Conservation (phyloP, 805 yeast species). For the Spathaspora passalidarum region DNA sequence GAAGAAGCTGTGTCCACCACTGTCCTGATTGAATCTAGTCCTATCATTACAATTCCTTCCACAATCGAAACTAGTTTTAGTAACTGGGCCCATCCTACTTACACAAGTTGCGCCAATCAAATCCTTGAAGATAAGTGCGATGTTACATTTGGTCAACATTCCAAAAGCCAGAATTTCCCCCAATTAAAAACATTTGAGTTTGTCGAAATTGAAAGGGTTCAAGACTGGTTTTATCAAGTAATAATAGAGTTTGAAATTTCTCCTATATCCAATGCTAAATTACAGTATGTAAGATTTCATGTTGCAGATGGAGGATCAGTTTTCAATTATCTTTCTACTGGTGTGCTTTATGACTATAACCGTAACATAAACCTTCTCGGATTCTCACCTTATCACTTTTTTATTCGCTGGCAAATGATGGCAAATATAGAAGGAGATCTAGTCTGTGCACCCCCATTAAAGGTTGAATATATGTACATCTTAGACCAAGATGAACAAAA, state of each 20-base stretch:
- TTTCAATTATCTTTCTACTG: neutral
- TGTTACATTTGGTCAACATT: neutral
- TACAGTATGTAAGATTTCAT: neutral
- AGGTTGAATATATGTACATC: neutral
- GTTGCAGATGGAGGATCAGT: neutral
- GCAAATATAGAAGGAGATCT: neutral
- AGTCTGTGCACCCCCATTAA: neutral
- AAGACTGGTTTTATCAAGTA: neutral
- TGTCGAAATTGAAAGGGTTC: neutral
- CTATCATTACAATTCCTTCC: neutral
- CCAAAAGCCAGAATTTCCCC: neutral
- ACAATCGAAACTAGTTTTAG: neutral
- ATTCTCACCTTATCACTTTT: neutral
- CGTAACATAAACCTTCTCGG: neutral
- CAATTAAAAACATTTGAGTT: neutral
- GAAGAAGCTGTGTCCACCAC: too few species aligned
- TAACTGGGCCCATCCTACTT: neutral
- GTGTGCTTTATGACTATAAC: neutral
- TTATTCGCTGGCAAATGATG: neutral
- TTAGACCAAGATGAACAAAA: too few species aligned
- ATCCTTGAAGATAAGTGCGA: neutral
- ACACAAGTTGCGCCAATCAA: neutral
- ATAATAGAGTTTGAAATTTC: neutral
- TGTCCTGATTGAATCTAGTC: too few species aligned
- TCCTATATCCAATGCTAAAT: neutral